Evolutionary conservation across 225 moss, liverwort and hornwort genomes (phyloP), one percentile per base, ranked within the genome.

Genomic region (Ulota crispa): DNA sequence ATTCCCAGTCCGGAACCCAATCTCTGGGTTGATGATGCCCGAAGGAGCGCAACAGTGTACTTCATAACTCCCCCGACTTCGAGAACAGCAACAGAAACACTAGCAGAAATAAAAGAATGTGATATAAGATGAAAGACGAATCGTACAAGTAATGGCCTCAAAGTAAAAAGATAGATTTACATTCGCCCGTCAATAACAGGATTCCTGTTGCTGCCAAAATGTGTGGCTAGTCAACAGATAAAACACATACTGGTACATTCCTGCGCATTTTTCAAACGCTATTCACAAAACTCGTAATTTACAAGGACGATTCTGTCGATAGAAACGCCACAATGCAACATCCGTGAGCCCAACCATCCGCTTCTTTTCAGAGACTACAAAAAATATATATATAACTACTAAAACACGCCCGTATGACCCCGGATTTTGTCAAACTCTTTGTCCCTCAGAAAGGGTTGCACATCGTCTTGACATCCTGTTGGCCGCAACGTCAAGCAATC

Each of bases 401-500:
- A 89, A 39, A 87, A 89, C 63, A 89, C 89, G 3, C 89, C 89
- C 14, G 75, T 74, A 56, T 76, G 75, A 20, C 85, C 83, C 28
- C 89, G 80, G 36, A 83, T 83, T 81, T 68, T 80, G 61, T 53
- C 77, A 7, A 87, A 74, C 36, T 87, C 85, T 42, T 18, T 64
- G 63, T 85, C 83, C 60, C 83, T 85, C 65, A 8, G 4, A 30
- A 42, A 52, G 19, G 70, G 63, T 65, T 80, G 91, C 34, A 78
- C 80, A 23, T 93, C 89, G 4, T 92, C 89, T 56, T 78, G 16
- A 30, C 89, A 90, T 16, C 83, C 85, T 15, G 82, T 68, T 52
- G 97, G 94, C 71, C 91, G 85, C 70, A 97, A 63, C 34, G 86
- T 89, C 68, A 97, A 80, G 73, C 93, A 95, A 81, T 97, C 97